Conservation (phyloP, 2,329 filamentous ascomycete species). For the Penicillium sp. region DNA sequence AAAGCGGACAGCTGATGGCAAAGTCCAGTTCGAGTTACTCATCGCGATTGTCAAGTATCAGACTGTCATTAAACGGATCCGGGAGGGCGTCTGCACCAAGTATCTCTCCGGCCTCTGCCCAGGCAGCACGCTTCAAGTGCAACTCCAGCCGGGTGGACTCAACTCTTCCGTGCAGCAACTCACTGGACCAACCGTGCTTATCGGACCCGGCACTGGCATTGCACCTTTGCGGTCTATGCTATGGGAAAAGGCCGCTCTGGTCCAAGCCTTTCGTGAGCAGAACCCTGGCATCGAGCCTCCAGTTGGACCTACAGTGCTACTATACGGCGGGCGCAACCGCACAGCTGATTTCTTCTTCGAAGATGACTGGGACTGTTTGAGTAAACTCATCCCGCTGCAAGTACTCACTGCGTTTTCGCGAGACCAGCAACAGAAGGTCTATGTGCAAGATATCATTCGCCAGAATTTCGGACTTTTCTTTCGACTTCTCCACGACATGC, state of each 20-base stretch:
- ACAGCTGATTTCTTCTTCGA: slow-evolving; percentile 74
- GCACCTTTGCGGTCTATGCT: slow-evolving; percentile 77
- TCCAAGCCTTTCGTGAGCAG: slow-evolving; percentile 28
- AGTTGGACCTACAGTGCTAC: slow-evolving; percentile 54
- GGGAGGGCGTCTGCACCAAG: slow-evolving; percentile 83
- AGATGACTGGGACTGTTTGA: slow-evolving; percentile 62
- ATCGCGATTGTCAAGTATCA: slow-evolving; percentile 87
- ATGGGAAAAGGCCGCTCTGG: slow-evolving; percentile 59
- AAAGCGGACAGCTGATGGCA: slow-evolving; percentile 34
- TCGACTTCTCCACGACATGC: slow-evolving; percentile 46
- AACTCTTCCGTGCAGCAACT: slow-evolving; percentile 46
- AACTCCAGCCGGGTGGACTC: slow-evolving; percentile 51
- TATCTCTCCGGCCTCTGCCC: slow-evolving; percentile 65
- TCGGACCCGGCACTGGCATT: slow-evolving; percentile 81
- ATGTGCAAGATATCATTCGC: slow-evolving; percentile 61
- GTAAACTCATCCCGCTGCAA: slow-evolving; percentile 43
- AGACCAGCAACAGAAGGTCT: slow-evolving; percentile 60
- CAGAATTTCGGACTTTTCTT: slow-evolving; percentile 49
- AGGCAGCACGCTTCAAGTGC: slow-evolving; percentile 56
- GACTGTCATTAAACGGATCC: slow-evolving; percentile 75
- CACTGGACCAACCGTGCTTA: slow-evolving; percentile 61
- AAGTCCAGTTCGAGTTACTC: slow-evolving; percentile 62
- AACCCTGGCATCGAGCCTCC: slow-evolving; percentile 25
- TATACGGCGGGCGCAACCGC: slow-evolving; percentile 78
- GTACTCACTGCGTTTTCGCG: slow-evolving; percentile 65